These are phyloP conservation scores for Purpureocillium lavendulum DNA, from an alignment of 2,329 filamentous ascomycete genomes.

Conservation along the genomic window DNA sequence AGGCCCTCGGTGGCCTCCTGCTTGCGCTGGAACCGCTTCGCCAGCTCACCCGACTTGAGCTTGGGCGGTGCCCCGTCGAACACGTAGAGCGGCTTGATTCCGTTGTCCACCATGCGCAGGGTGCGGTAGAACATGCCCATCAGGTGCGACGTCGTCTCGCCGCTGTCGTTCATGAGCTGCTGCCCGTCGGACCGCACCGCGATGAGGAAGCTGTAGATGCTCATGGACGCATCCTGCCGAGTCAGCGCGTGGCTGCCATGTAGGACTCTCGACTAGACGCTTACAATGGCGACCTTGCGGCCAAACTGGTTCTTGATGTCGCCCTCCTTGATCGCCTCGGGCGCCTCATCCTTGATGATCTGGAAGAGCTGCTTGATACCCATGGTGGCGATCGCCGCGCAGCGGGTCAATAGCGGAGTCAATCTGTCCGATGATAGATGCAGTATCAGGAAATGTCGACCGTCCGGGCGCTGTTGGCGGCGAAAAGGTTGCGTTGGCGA, in stretches of 20 bases:
- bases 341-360: slow-evolving; percentile 85
- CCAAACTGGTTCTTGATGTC: slow-evolving; percentile 99
- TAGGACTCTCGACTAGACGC: slow-evolving; percentile 22
- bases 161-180: slow-evolving; percentile 88
- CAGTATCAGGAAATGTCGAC: background rate
- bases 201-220: slow-evolving; percentile 97
- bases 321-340: slow-evolving; percentile 90
- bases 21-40: slow-evolving; percentile 93
- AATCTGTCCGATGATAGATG: background rate
- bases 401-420: background rate
- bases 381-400: slow-evolving; percentile 30
- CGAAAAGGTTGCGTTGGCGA: background rate
- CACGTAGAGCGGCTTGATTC: slow-evolving; percentile 96
- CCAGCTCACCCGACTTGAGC: slow-evolving; percentile 93
- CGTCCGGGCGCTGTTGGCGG: background rate
- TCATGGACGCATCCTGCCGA: slow-evolving; percentile 64
- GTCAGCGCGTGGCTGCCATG: too few species aligned
- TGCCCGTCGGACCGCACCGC: slow-evolving; percentile 95
- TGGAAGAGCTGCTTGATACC: slow-evolving; percentile 67
- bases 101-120: slow-evolving; percentile 94
- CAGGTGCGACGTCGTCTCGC: slow-evolving; percentile 93
- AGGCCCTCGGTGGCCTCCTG: slow-evolving; percentile 82
- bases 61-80: slow-evolving; percentile 97
- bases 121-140: slow-evolving; percentile 99
- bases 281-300: slow-evolving; percentile 92